phyloP scores from a whole-genome alignment of 2,329 filamentous ascomycete genomes.

The Fusarium sp. region DNA sequence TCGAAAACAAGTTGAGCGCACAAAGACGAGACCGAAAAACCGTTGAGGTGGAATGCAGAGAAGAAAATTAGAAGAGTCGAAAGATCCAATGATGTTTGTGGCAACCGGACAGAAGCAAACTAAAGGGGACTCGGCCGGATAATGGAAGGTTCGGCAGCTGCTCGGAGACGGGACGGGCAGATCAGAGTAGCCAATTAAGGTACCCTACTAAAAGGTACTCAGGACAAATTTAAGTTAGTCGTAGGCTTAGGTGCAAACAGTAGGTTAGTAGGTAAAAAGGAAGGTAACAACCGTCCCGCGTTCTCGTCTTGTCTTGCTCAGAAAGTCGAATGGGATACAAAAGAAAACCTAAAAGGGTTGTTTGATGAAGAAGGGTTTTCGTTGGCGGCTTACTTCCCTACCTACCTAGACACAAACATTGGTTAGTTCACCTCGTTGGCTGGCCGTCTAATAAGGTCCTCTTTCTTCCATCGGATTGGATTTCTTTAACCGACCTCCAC shows the following conservation, averaged over 20 bases:
- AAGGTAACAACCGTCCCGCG: neutral
- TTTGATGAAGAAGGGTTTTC: constrained; percentile 22
- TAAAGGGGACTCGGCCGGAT: constrained; percentile 38
- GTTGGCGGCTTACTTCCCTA: neutral
- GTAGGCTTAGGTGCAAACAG: neutral
- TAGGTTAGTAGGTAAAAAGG: neutral
- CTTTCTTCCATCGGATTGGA: constrained; percentile 26
- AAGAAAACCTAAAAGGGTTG: constrained; percentile 14
- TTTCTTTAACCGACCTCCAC: constrained; percentile 37
- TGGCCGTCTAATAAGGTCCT: constrained; percentile 7
- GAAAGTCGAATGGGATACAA: constrained; percentile 1
- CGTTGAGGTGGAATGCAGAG: constrained; percentile 24
- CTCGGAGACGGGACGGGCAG: constrained; percentile 16
- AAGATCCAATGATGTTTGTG: constrained; percentile 29
- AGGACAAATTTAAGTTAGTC: neutral
- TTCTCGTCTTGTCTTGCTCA: neutral
- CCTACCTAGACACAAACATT: neutral
- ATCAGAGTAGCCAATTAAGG: neutral
- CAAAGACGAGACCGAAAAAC: neutral
- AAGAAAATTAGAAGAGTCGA: constrained; percentile 19
- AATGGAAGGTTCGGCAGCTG: constrained; percentile 28
- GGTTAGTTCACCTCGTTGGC: neutral
- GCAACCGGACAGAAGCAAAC: constrained; percentile 25
- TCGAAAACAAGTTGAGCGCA: constrained; percentile 3
- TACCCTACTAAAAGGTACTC: neutral